phyloP scores from a whole-genome alignment of 208 protist genomes.

The Leishmania arabica region DNA sequence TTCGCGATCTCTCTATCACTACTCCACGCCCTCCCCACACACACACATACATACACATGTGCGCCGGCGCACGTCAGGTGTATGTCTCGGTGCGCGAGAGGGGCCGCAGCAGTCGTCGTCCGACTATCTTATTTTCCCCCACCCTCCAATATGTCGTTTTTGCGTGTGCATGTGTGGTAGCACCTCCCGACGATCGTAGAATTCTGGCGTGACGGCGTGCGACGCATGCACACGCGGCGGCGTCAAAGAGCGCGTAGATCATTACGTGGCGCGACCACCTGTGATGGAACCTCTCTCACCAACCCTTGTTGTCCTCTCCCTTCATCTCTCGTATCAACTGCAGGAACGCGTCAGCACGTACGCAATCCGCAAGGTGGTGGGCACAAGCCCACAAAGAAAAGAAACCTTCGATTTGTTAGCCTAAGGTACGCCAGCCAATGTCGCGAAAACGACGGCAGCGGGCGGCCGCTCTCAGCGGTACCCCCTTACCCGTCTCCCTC shows the following conservation, averaged over 20 bases:
- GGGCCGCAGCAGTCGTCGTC: not conserved
- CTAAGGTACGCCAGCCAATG: not conserved
- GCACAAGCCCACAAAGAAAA: not conserved
- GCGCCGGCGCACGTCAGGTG: not conserved
- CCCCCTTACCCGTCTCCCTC: not conserved
- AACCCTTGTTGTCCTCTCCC: not conserved
- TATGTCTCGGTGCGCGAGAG: not conserved
- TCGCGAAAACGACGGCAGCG: slow-evolving; percentile 1
- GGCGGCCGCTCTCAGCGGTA: not conserved
- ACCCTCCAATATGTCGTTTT: not conserved
- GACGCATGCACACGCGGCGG: not conserved
- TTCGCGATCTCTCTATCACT: not conserved
- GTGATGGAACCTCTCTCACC: not conserved
- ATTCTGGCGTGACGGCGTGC: not conserved
- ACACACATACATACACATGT: not conserved
- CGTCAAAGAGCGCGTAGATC: not conserved
- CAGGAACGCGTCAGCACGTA: not conserved
- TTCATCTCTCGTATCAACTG: not conserved
- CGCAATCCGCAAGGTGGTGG: not conserved
- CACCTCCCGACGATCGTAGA: not conserved
- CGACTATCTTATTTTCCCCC: not conserved
- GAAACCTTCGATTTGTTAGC: not conserved
- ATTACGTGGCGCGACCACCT: not conserved
- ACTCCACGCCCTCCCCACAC: not conserved
- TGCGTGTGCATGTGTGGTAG: not conserved